Base-by-base conservation (phyloP, 805 yeast species). In the Lipomyces orientalis region DNA sequence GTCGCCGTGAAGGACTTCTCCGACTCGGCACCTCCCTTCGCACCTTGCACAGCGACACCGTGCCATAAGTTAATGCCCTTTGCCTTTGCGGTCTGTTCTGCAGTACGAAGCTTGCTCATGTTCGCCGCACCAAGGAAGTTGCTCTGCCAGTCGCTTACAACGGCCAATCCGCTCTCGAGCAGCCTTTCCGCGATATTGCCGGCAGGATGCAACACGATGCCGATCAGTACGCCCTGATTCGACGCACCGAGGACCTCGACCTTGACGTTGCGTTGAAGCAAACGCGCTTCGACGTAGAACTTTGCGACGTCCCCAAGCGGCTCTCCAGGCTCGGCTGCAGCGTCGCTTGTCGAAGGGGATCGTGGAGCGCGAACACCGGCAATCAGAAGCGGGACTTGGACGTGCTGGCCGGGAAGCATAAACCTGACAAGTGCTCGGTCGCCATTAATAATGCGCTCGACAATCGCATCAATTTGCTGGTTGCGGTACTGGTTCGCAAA, bases 121-220 rank as follows among this genome's bases (percentile, higher is more conserved):
- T 81, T 80, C 56, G 82, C 79, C 10, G 92, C 80, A 4, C 97
- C 97, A 65, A 91, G 80, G 54, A 86, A 73, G 14, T 84, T 75
- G 0, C 92, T 86, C 76, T 92, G 97, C 92, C 94, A 88, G 76
- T 91, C 97, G 33, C 87, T 85, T 60, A 91, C 87, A 71, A 87
- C 88, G 12, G 89, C 97, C 37, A 88, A 81, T 10, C 97, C 97
- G 64, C 82, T 82, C 65, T 84, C 86, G 66, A 91, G 82, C 65
- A 91, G 79, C 70, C 86, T 85, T 71, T 87, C 90, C 66, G 89
- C 86, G 73, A 91, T 87, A 69, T 88, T 87, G 19, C 97, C 97
- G 4, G 90, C 89, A 39, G 96, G 91, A 75, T 90, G 94, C 64
- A 81, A 75, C 49, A 91, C 77, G 59, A 84, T 79, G 22, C 83